Base-by-base conservation (phyloP, 257 asterid genomes). In the Prunella vulgaris region DNA sequence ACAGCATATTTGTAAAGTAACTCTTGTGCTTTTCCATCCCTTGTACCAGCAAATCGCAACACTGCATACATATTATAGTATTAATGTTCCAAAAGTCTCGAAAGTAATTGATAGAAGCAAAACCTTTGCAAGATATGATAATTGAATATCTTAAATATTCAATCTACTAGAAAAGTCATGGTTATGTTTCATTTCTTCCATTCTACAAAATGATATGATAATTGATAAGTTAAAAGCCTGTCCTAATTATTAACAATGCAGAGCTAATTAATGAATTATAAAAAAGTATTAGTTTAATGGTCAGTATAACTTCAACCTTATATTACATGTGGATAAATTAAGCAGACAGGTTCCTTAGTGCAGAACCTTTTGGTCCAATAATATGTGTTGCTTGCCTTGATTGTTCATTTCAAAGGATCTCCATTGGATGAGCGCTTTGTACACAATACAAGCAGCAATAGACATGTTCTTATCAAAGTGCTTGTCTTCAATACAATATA, bases 1-100 rank as follows among this genome's bases (percentile, higher is more conserved):
- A 85, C 71, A 61, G 97, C 96, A 75, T 87, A 89, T 81, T 77
- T 83, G 81, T 94, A 85, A 62, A 94, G 96, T 79, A 94, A 82
- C 70, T 91, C 97, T 52, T 90, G 96, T 69, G 93, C 86, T 78
- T 87, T 90, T 71, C 87, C 96, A 84, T 94, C 96, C 71, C 91
- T 84, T 46, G 96, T 90, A 75, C 99, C 99, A 61, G 99, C 97
- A 86, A 86, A 94, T 77, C 96, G 87, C 80, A 94, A 77, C 68
- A 96, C 99, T 94, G 83, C 69, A 75, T 21, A 64, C 68, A 73
- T 4, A 53, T 22, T 54, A 70, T 30, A n/a, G 28, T 33, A 46
- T 12, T 18, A 18, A 52, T 17, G 32, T 21, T 18, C 64, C 25
- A 44, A n/a, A n/a, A 35, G 40, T 66, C 73, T 61, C 28, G 56